phyloP scores from a whole-genome alignment of 371 early-diverging fungal species.

The Lichtheimia corymbifera region DNA sequence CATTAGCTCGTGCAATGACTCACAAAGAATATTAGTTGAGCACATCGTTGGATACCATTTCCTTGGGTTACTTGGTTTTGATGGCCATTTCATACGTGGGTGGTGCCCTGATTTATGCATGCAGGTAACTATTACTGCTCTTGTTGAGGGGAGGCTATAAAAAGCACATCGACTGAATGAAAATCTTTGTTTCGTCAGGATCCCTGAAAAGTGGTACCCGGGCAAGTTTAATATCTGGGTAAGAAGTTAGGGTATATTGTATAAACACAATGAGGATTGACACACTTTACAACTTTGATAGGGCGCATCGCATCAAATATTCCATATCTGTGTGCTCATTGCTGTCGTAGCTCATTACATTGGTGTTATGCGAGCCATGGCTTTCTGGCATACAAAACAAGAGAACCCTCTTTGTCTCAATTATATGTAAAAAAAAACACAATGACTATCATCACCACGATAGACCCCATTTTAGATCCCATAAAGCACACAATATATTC shows the following conservation, averaged over 20 bases:
- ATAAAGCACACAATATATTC: too few relatives aligned
- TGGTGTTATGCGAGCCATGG: conserved; percentile 74
- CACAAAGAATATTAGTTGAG: conserved; percentile 22
- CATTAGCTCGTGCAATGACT: neutral
- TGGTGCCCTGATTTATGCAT: conserved; percentile 86
- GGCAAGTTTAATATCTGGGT: conserved; percentile 64
- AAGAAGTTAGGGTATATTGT: conserved; percentile 30
- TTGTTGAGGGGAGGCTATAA: neutral
- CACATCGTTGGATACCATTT: conserved; percentile 56
- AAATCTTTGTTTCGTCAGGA: conserved; percentile 16
- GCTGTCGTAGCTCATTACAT: conserved; percentile 79
- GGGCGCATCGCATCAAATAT: conserved; percentile 90
- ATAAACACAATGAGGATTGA: neutral
- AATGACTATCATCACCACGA: too few relatives aligned
- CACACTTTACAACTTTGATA: conserved; percentile 17
- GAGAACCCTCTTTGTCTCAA: conserved; percentile 12
- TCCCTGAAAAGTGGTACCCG: conserved; percentile 64
- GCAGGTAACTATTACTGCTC: conserved; percentile 32
- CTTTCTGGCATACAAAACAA: conserved; percentile 45
- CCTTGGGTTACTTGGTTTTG: conserved; percentile 57
- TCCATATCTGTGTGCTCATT: conserved; percentile 80
- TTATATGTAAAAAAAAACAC: neutral
- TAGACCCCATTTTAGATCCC: too few relatives aligned
- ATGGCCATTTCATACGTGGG: conserved; percentile 79
- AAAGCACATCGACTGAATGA: neutral